These are phyloP conservation scores for Candida awuae DNA, from an alignment of 805 yeast genomes.

Conservation along the genomic window DNA sequence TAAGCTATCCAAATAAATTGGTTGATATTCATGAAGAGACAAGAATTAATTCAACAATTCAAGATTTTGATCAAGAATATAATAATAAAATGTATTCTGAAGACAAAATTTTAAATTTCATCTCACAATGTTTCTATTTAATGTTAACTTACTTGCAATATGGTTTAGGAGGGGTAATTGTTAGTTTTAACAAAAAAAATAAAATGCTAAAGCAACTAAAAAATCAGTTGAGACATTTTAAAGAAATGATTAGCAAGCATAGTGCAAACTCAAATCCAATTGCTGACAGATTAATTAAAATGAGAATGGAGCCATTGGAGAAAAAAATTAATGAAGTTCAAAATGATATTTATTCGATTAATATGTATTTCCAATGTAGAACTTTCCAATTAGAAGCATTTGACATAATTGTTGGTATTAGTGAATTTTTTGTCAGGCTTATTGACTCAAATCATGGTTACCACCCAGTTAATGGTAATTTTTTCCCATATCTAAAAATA, in stretches of 20 bases:
- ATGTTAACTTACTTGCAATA: slow-evolving; percentile 75
- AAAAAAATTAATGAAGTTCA: slow-evolving; percentile 30
- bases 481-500: slow-evolving; percentile 31
- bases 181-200: slow-evolving; percentile 47
- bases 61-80: slow-evolving; percentile 57
- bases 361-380: slow-evolving; percentile 52
- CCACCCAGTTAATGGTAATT: slow-evolving; percentile 34
- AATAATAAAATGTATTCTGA: slow-evolving; percentile 30
- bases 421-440: slow-evolving; percentile 59
- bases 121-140: slow-evolving; percentile 83
- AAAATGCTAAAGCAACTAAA: slow-evolving; percentile 41
- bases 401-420: slow-evolving; percentile 71
- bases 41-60: slow-evolving; percentile 65
- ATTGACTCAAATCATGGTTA: slow-evolving; percentile 65
- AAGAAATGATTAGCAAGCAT: slow-evolving; percentile 27
- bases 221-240: slow-evolving; percentile 47
- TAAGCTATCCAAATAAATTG: slow-evolving; percentile 41
- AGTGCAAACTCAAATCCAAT: slow-evolving; percentile 20
- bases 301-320: slow-evolving; percentile 27
- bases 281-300: slow-evolving; percentile 22
- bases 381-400: slow-evolving; percentile 57
- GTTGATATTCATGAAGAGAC: slow-evolving; percentile 75
- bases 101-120: slow-evolving; percentile 49
- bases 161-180: slow-evolving; percentile 76
- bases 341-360: slow-evolving; percentile 49